Base-by-base conservation (phyloP, 257 asterid species). In the Dorcoceras hygrometricum region DNA sequence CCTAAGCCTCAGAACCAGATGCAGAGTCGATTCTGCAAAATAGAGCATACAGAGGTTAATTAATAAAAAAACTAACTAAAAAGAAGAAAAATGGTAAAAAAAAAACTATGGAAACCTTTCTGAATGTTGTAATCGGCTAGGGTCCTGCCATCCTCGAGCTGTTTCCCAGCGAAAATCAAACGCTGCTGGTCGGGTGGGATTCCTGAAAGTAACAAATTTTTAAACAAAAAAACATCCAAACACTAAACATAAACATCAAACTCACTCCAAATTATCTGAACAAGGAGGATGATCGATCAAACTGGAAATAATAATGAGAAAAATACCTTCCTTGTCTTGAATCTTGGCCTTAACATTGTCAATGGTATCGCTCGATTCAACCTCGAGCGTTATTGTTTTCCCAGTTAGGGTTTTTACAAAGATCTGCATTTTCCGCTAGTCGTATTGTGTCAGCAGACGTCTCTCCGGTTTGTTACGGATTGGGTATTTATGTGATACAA, bases 171-270 rank as follows among this genome's bases (percentile, higher is more conserved):
- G 79, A 86, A 86, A 70, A 86, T 86, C 85, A 83, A 64, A 27
- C 93, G 81, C 83, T 86, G 90, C 90, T 86, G 93, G 54, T 86
- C 88, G 67, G 93, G 88, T 5, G 90, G 86, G 59, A 86, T 86
- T 14, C 93, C 93, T 86, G 46, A n/a, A 68, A 29, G 23, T 8
- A 24, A 12, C n/a, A 39, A 25, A 34, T 62, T 43, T n/a, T n/a
- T n/a, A n/a, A n/a, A n/a, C 51, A 53, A 23, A 23, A 10, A 61
- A 61, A 28, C 0, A 10, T 1, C 11, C 11, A 34, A 34, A 29
- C n/a, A n/a, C n/a, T 5, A 0, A 8, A 1, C 1, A 36, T 10
- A 39, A 39, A 11, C n/a, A 39, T 46, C 20, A 46, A 46, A 18
- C 12, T 39, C 11, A 2, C 12, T 39, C 50, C 53, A 46, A 16